A percentile compares a stretch with the other conserved stretches of the same genome.
phyloP scores from a whole-genome alignment of 495 filamentous ascomycete genomes.

The Aspergillus carlsbadensis region DNA sequence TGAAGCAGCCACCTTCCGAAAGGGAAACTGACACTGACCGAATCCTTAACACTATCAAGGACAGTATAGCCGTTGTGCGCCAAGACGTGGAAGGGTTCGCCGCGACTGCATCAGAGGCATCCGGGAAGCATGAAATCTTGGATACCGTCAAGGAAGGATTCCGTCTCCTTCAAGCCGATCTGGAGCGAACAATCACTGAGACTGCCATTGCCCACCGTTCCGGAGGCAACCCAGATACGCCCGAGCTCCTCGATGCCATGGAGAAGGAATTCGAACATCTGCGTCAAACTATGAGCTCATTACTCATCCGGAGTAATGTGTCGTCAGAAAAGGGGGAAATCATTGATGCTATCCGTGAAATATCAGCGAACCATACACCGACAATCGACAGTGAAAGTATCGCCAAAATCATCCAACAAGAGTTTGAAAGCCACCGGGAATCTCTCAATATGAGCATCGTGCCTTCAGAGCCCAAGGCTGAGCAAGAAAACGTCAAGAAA shows the following conservation, averaged over 20 bases:
- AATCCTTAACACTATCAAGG: constrained; percentile 79
- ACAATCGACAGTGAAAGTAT: constrained; percentile 23
- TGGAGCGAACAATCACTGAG: constrained; percentile 61
- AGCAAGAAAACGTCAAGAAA: not conserved
- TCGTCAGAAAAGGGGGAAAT: constrained; percentile 59
- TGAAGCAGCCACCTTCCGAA: constrained; percentile 71
- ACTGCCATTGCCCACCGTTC: constrained; percentile 30
- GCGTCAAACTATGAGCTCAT: constrained; percentile 67
- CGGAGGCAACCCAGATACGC: constrained; percentile 43
- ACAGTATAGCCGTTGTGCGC: constrained; percentile 78
- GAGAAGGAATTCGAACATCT: constrained; percentile 69
- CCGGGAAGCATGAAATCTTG: constrained; percentile 75
- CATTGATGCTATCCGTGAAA: constrained; percentile 60
- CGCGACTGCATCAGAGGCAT: constrained; percentile 61
- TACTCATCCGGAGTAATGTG: constrained; percentile 59
- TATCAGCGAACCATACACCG: constrained; percentile 26
- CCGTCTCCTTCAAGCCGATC: constrained; percentile 68
- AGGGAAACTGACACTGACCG: constrained; percentile 77
- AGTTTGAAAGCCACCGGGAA: constrained; percentile 74
- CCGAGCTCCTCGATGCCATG: constrained; percentile 66
- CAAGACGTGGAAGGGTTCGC: constrained; percentile 79
- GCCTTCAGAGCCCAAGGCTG: not conserved
- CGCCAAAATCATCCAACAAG: constrained; percentile 58
- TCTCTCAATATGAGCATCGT: constrained; percentile 34
- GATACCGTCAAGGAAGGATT: constrained; percentile 70